Base-by-base conservation (phyloP, 306 rosid species). In the Medicago lupulina region DNA sequence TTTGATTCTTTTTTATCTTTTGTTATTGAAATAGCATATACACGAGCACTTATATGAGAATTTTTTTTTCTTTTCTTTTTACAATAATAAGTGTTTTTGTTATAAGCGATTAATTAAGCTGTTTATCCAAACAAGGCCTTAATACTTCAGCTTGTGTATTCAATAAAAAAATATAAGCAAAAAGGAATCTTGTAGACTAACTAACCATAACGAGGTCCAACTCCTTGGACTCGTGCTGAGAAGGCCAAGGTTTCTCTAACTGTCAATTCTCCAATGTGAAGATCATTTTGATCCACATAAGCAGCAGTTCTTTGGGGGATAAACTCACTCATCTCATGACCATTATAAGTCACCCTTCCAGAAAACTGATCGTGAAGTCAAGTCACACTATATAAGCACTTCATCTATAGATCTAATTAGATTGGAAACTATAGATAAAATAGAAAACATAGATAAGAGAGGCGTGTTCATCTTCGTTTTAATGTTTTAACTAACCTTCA, bases 401-500 rank as follows among this genome's bases (percentile, higher is more conserved):
- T 28, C 3, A 28, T 0, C 4, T 28, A 3, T 28, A 28, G 4
- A 28, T 28, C 31, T 28, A 28, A 25, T 1, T 25, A 28, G 31
- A 28, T 28, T 28, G 31, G 31, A 28, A 28, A 69, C 36, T 16
- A 67, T 3, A 53, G 67, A 39, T 38, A 21, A 70, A 41, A 14
- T 4, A 9, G 58, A 76, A 67, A 19, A n/a, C 7, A 68, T 28
- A 1, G 8, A 6, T 17, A 61, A 10, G 8, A 28, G 28, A 16
- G 4, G 72, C 7, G 4, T 11, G 46, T 21, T 49, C 9, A 46
- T 54, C 7, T 61, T 41, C 14, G 18, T 57, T 9, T 40, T 9
- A 57, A 46, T 53, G 36, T 72, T 39, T 67, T 61, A 49, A 89
- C 70, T 61, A 49, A 89, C 98, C 90, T 78, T 84, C 38, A 91